phyloP scores from a whole-genome alignment of 2,329 filamentous ascomycete genomes.

The Verticillium albo-atrum region DNA sequence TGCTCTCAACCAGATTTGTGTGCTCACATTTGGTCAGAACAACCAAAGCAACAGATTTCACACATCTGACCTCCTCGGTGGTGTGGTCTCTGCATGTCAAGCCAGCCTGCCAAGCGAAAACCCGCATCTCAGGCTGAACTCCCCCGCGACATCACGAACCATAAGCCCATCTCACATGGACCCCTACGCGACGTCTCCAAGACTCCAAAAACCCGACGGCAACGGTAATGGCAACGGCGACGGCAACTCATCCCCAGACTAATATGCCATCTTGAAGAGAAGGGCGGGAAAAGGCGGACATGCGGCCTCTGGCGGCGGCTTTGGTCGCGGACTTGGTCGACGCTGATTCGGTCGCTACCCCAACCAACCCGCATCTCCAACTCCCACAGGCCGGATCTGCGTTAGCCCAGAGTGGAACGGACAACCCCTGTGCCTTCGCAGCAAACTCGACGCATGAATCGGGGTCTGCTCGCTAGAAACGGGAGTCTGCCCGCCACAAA shows the following conservation, averaged over 20 bases:
- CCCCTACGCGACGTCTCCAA: neutral
- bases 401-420: neutral
- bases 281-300: neutral
- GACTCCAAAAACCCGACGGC: neutral
- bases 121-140: neutral
- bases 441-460: too few species aligned
- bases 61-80: neutral
- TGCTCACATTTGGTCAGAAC: neutral
- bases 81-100: neutral
- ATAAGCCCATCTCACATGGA: neutral
- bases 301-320: constrained; percentile 1
- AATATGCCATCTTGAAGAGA: neutral
- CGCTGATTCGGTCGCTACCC: neutral
- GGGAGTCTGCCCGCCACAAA: neutral
- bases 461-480: neutral
- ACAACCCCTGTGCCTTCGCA: neutral
- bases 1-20: neutral
- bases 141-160: neutral
- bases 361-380: neutral
- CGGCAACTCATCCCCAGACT: neutral
- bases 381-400: neutral
- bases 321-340: constrained; percentile 1
- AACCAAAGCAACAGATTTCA: neutral
- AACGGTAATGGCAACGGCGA: too few species aligned
- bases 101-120: neutral